These are phyloP conservation scores for Aspergillus haitiensis DNA, from an alignment of 495 filamentous ascomycete species.

Conservation along the genomic window DNA sequence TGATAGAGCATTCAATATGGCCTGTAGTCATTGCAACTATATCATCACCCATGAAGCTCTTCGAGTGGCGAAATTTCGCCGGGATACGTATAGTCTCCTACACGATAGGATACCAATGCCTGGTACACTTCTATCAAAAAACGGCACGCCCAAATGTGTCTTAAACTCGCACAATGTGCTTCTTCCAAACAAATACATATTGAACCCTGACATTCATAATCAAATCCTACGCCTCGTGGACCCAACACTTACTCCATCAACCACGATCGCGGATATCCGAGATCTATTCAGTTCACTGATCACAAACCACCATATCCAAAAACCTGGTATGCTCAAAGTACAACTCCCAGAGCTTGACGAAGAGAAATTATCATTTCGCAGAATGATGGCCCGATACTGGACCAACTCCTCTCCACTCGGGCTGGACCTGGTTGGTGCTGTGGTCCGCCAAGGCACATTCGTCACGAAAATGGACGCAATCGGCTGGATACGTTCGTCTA, in stretches of 20 bases:
- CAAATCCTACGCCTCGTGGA: background rate
- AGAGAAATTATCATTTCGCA: constrained; percentile 56
- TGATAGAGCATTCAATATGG: constrained; percentile 54
- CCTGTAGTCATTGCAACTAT: constrained; percentile 48
- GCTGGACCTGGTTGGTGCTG: constrained; percentile 73
- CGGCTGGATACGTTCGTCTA: constrained; percentile 72
- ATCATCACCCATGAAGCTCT: constrained; percentile 50
- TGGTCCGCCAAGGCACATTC: constrained; percentile 77
- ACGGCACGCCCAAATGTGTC: background rate
- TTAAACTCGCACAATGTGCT: constrained; percentile 20
- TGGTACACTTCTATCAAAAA: constrained; percentile 55
- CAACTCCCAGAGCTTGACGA: constrained; percentile 14
- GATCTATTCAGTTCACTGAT: constrained; percentile 20
- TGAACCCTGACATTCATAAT: background rate
- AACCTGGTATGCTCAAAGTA: constrained; percentile 11
- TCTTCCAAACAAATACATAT: constrained; percentile 40
- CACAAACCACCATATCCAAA: constrained; percentile 14
- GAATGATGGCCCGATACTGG: constrained; percentile 80
- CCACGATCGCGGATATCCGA: background rate
- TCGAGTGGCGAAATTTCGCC: constrained; percentile 55
- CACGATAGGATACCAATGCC: constrained; percentile 54
- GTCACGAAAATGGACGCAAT: constrained; percentile 78
- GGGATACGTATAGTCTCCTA: constrained; percentile 51
- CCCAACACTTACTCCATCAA: background rate
- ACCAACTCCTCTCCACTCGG: constrained; percentile 68